These are phyloP conservation scores for Oropetium thomaeum DNA, from an alignment of 176 grass and related monocot genomes.

Conservation along the genomic window DNA sequence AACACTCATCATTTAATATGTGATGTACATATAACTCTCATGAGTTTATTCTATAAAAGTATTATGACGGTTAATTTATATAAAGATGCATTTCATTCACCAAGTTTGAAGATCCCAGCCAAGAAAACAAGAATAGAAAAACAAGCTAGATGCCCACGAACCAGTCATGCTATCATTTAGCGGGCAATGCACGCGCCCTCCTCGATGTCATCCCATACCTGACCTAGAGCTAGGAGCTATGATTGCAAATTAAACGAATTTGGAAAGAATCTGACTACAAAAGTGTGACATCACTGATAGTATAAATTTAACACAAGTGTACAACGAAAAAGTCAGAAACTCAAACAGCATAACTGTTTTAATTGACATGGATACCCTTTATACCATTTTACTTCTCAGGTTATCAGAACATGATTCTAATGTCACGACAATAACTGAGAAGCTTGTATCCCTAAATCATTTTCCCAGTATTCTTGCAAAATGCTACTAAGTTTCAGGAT, in stretches of 20 bases:
- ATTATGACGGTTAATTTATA: background rate
- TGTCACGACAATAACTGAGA: background rate
- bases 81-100: background rate
- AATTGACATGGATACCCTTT: background rate
- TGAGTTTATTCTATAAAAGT: background rate
- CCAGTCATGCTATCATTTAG: background rate
- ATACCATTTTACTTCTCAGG: background rate
- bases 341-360: background rate
- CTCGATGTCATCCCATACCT: background rate
- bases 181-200: background rate
- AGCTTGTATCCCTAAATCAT: background rate
- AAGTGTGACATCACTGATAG: background rate
- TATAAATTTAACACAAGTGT: background rate
- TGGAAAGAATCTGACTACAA: background rate
- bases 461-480: background rate
- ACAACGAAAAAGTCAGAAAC: background rate
- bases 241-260: background rate
- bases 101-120: background rate
- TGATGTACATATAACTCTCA: background rate
- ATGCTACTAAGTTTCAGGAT: background rate
- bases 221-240: background rate
- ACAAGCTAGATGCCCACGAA: conserved; percentile 2
- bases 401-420: background rate
- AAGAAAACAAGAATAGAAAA: background rate
- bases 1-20: conserved; percentile 5